Conservation (phyloP, 768 basidiomycete genomes). For the Sporobolomyces phaffii region DNA sequence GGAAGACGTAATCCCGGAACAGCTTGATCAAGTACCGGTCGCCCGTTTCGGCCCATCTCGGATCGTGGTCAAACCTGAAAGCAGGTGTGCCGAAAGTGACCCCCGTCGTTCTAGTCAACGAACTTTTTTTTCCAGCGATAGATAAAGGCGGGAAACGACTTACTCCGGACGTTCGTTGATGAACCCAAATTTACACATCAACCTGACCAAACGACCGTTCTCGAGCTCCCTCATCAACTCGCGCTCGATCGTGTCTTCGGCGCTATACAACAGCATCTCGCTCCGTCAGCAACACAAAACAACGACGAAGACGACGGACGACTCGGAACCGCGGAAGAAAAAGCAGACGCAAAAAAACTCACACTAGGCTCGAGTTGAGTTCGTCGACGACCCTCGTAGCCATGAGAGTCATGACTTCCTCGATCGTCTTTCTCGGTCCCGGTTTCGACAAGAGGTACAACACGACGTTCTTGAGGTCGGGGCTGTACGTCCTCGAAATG, state of each 20-base stretch:
- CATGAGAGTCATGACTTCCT: constrained; percentile 74
- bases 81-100: too few species aligned
- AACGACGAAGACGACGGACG: too few species aligned
- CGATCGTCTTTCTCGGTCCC: constrained; percentile 62
- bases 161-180: constrained; percentile 99
- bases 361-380: constrained; percentile 78
- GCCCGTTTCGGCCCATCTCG: constrained; percentile 96
- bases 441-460: constrained; percentile 69
- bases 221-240: constrained; percentile 85
- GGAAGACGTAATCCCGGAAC: constrained; percentile 96
- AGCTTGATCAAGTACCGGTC: constrained; percentile 97
- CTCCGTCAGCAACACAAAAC: too few species aligned
- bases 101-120: too few species aligned
- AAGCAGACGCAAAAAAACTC: constrained; percentile 40
- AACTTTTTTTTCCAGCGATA: too few species aligned
- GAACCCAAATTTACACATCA: constrained; percentile 91
- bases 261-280: constrained; percentile 53
- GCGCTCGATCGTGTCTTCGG: constrained; percentile 70
- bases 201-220: constrained; percentile 80
- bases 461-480: constrained; percentile 73
- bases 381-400: constrained; percentile 66
- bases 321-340: neutral
- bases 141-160: constrained; percentile 44
- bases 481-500: constrained; percentile 66
- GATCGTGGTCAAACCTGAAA: constrained; percentile 83